Conservation (phyloP, 73 alveolate genomes). For the Paramecium bursaria region DNA sequence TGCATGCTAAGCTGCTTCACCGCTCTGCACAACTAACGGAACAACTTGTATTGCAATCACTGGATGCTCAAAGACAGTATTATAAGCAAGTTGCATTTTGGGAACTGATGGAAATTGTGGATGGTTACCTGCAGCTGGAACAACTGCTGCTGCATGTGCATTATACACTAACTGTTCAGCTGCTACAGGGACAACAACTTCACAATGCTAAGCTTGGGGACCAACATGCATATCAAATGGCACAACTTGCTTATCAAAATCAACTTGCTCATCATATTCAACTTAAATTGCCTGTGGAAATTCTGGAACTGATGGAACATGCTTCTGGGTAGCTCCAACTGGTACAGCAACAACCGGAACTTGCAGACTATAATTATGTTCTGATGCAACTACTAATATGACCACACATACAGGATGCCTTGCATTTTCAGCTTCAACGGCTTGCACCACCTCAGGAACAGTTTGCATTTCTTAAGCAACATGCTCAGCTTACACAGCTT, state of each 20-base stretch:
- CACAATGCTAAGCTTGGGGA: not conserved
- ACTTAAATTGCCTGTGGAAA: not conserved
- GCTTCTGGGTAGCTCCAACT: constrained; percentile 33
- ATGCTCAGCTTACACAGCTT: constrained; percentile 33
- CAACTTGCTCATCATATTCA: not conserved
- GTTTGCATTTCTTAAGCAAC: constrained; percentile 13
- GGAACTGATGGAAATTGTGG: not conserved
- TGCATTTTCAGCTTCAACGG: not conserved
- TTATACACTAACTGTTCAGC: not conserved
- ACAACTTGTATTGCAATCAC: constrained; percentile 12
- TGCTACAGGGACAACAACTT: not conserved
- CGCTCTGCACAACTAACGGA: constrained; percentile 41
- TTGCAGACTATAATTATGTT: constrained; percentile 30
- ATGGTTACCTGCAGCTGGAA: not conserved
- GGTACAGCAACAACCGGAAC: not conserved
- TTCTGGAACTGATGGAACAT: constrained; percentile 40
- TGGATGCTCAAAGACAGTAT: not conserved
- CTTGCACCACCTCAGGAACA: constrained; percentile 29
- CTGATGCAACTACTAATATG: constrained; percentile 32
- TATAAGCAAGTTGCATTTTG: not conserved
- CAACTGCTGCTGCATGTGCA: not conserved
- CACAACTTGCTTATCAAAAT: not conserved
- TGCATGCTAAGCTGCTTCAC: constrained; percentile 10
- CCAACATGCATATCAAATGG: not conserved
- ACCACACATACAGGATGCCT: constrained; percentile 36